Evolutionary conservation across 2,329 filamentous ascomycete genomes (phyloP).

Genomic region (Fusarium verrucosum): DNA sequence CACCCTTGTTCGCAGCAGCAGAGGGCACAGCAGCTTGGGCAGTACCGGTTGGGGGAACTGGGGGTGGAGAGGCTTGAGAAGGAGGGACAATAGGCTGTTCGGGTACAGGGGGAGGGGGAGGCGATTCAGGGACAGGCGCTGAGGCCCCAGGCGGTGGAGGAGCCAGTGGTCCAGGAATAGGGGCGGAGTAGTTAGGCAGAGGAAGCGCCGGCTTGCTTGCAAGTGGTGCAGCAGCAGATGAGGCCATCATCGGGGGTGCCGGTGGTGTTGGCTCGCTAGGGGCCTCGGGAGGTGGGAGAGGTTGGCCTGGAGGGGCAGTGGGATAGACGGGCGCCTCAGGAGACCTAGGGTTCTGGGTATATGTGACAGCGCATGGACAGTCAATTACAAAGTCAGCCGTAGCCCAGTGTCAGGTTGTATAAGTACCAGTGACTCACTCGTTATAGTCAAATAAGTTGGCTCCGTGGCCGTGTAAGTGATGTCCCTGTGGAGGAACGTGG

Average conservation of each 20-base stretch:
- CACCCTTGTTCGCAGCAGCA: constrained; percentile 51
- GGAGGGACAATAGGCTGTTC: constrained; percentile 5
- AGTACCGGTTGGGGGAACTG: constrained; percentile 1
- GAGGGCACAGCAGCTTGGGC: constrained; percentile 44
- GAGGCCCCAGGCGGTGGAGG: neutral
- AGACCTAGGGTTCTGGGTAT: constrained; percentile 18
- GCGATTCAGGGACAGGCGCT: neutral
- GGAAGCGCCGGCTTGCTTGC: neutral
- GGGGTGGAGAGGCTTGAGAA: constrained; percentile 11
- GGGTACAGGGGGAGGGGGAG: neutral
- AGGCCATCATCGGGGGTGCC: neutral
- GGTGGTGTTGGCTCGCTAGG: neutral
- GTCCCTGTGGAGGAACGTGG: constrained; percentile 52
- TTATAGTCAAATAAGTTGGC: constrained; percentile 56
- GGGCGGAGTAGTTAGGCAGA: neutral
- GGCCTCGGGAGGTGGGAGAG: neutral
- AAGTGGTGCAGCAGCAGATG: neutral
- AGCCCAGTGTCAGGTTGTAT: neutral
- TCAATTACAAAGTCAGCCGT: constrained; percentile 49
- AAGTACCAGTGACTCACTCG: constrained; percentile 48
- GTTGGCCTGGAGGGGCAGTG: constrained; percentile 1
- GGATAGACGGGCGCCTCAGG: constrained; percentile 2
- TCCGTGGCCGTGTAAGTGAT: constrained; percentile 56
- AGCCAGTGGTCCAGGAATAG: neutral
- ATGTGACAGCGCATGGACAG: constrained; percentile 58